Conservation (phyloP, 2,329 filamentous ascomycete genomes). For the Diaporthe sp. region DNA sequence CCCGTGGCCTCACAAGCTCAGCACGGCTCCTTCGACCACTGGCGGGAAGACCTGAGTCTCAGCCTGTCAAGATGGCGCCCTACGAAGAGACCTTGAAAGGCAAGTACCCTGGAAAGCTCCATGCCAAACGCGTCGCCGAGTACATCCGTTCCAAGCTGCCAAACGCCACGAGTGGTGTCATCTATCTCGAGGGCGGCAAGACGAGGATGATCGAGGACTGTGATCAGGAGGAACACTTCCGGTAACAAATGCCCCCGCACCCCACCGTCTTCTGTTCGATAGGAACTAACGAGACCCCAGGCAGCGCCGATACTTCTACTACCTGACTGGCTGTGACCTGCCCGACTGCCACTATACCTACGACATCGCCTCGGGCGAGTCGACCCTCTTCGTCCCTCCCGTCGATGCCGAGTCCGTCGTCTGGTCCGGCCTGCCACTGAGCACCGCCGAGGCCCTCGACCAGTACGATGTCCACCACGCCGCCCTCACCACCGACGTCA, state of each 20-base stretch:
- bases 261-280: neutral
- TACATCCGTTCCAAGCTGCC: constrained; percentile 79
- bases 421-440: constrained; percentile 91
- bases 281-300: constrained; percentile 57
- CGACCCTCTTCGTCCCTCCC: constrained; percentile 92
- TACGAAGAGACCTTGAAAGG: constrained; percentile 69
- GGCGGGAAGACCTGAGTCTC: neutral
- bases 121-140: constrained; percentile 86
- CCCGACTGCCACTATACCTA: constrained; percentile 87
- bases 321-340: constrained; percentile 86
- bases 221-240: constrained; percentile 85
- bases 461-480: constrained; percentile 88
- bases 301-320: constrained; percentile 94
- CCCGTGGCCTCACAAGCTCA: constrained; percentile 3
- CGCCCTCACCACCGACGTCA: constrained; percentile 79
- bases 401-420: constrained; percentile 90
- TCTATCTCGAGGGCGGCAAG: constrained; percentile 91
- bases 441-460: constrained; percentile 78
- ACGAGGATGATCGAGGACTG: constrained; percentile 90
- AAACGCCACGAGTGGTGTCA: constrained; percentile 73
- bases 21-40: neutral
- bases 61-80: constrained; percentile 49
- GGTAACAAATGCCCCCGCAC: constrained; percentile 61
- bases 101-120: constrained; percentile 87
- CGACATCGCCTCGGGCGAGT: constrained; percentile 79